phyloP scores from a whole-genome alignment of 345 rosid genomes.

The Punica granatum region DNA sequence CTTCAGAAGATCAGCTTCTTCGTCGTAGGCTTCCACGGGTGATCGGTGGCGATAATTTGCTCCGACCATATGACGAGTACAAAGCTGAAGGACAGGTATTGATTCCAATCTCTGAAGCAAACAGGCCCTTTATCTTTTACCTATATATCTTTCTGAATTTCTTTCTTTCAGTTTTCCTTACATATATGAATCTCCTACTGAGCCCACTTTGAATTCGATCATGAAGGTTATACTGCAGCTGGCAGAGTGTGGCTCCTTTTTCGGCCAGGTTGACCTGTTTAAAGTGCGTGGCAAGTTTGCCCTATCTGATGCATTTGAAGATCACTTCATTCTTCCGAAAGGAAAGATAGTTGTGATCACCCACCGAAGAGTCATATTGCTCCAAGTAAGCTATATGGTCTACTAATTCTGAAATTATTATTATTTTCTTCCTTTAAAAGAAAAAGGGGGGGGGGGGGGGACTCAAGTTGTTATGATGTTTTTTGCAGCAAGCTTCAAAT shows the following conservation, averaged over 20 bases:
- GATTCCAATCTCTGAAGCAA: neutral
- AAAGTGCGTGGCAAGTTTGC: constrained; percentile 99
- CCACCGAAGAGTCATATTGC: constrained; percentile 71
- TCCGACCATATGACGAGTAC: constrained; percentile 77
- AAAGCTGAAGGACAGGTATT: constrained; percentile 93
- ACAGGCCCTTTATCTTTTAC: neutral
- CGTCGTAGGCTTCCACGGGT: constrained; percentile 91
- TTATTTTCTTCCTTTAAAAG: neutral
- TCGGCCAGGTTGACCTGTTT: constrained; percentile 93
- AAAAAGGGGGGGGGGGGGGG: no score
- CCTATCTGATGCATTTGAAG: constrained; percentile 92
- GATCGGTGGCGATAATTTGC: constrained; percentile 82
- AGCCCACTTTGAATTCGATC: constrained; percentile 5
- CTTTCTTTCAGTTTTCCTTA: constrained; percentile 2
- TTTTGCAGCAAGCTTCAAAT: constrained; percentile 74
- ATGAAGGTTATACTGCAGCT: constrained; percentile 85
- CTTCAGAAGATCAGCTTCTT: constrained; percentile 97
- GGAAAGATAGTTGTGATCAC: constrained; percentile 69
- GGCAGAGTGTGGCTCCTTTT: constrained; percentile 89
- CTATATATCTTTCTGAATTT: neutral
- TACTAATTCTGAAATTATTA: neutral
- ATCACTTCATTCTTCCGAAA: constrained; percentile 78
- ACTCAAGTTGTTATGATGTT: neutral
- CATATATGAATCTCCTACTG: no score
- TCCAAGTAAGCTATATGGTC: constrained; percentile 53